These are phyloP conservation scores for Boletus coccyginus DNA, from an alignment of 768 basidiomycete species.

Conservation along the genomic window DNA sequence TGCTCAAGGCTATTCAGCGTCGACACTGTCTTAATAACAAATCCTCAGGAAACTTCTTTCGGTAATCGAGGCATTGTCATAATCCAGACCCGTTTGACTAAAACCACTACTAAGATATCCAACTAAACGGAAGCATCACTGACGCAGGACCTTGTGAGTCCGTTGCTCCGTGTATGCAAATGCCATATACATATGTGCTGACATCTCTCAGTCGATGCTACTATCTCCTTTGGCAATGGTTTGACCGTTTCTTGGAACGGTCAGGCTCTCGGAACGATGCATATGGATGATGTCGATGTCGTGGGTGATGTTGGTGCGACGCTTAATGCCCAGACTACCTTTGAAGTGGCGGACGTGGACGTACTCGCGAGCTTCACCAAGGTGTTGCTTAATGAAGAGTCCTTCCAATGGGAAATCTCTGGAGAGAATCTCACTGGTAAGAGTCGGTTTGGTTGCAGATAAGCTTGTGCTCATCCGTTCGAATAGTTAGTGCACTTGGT, in stretches of 20 bases:
- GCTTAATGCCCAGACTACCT: constrained; percentile 52
- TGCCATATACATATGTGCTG: neutral
- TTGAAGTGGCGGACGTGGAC: constrained; percentile 55
- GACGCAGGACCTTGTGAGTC: constrained; percentile 71
- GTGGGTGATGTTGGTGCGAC: constrained; percentile 62
- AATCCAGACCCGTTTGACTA: neutral
- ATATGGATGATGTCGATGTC: constrained; percentile 57
- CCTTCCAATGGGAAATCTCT: constrained; percentile 68
- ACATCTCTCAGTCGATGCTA: constrained; percentile 54
- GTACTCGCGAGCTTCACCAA: constrained; percentile 66
- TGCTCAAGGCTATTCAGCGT: constrained; percentile 38
- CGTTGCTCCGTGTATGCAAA: neutral
- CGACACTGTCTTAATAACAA: constrained; percentile 56
- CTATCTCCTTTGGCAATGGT: constrained; percentile 61
- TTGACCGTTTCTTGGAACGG: constrained; percentile 61
- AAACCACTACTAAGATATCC: constrained; percentile 37
- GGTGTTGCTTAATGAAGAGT: constrained; percentile 58
- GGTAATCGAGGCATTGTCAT: constrained; percentile 30
- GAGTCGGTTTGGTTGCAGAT: constrained; percentile 5
- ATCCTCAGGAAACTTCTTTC: constrained; percentile 58
- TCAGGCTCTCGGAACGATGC: constrained; percentile 53
- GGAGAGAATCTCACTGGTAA: constrained; percentile 60
- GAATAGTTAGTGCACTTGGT: constrained; percentile 58
- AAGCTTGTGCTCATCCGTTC: constrained; percentile 5
- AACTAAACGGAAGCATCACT: constrained; percentile 59